Percentiles rank a stretch among this genome's conserved stretches.
phyloP scores from a whole-genome alignment of 306 rosid genomes.

The Cicer bijugum region DNA sequence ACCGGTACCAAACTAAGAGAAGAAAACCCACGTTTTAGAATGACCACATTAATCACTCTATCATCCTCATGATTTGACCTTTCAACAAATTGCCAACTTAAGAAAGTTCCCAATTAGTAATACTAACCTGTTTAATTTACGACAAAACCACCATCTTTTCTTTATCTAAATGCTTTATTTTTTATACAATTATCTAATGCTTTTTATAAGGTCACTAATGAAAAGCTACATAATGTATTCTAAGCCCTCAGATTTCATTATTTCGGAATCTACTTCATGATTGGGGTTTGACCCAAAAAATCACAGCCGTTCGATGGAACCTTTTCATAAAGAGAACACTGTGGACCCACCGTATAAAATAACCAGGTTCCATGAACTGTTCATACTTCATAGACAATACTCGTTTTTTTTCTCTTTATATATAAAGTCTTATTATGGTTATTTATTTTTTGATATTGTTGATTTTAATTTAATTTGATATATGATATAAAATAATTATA shows the following conservation, averaged over 20 bases:
- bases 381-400: too few species aligned
- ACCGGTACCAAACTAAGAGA: slow-evolving; percentile 8
- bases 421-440: too few species aligned
- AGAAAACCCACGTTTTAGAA: slow-evolving; percentile 43
- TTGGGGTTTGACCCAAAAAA: neutral
- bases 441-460: too few species aligned
- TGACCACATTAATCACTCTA: slow-evolving; percentile 24
- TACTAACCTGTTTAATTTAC: slow-evolving; percentile 30
- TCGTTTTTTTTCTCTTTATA: too few species aligned
- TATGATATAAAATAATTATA: too few species aligned
- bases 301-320: slow-evolving; percentile 27
- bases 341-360: too few species aligned
- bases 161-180: neutral
- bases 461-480: too few species aligned
- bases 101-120: slow-evolving; percentile 39
- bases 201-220: slow-evolving; percentile 17
- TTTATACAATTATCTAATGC: neutral
- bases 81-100: slow-evolving; percentile 30
- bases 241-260: neutral
- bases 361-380: too few species aligned
- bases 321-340: too few species aligned
- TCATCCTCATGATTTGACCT: slow-evolving; percentile 44
- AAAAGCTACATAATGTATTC: neutral
- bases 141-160: slow-evolving; percentile 34
- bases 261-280: slow-evolving; percentile 26